Base-by-base conservation (phyloP, 192 early-diverging fungal species). In the Coemansia sp. region DNA sequence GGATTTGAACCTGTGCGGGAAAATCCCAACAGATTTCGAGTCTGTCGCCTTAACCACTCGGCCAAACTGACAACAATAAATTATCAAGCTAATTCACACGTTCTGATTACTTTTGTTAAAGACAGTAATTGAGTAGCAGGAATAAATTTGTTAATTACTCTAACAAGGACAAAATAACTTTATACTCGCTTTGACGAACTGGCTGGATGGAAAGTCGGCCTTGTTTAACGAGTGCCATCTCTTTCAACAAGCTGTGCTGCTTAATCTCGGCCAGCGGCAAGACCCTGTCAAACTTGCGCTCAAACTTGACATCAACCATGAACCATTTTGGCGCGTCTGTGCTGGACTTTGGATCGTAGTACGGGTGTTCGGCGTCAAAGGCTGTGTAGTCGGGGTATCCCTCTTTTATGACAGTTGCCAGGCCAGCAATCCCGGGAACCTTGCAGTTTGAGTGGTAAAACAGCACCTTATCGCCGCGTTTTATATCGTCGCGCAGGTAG, bases 381-480 rank as follows among this genome's bases (percentile, higher is more conserved):
- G 92, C 92, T 4, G 89, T 91, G 76, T 78, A 70, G 29, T 95
- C 93, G 0, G 88, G 88, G 67, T 89, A 92, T 1, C 83, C 87
- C 50, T 89, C 86, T 55, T 82, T 73, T 12, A 74, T 81, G 60
- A 95, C 53, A 60, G 73, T 60, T 3, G 73, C 83, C 14, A 88
- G 69, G 25, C 93, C 93, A 10, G 89, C 90, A n/a, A 95, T 82
- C 2, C 93, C 93, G 4, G 93, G 92, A 1, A 55, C 53, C 49
- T 91, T 91, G 76, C 91, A 92, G 65, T 93, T 95, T 9, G 90
- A 92, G 60, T 94, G 92, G 75, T 95, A 95, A 63, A 92, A 95
- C 1, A 95, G 69, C 19, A 86, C 82, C 9, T 81, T 61, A 50
- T 92, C 89, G 10, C 88, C 89, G 6, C 87, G 37, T 48, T 88